Evolutionary conservation across 495 filamentous ascomycete species (phyloP), one percentile per base, ranked within the genome.

Genomic region (Hyaloscypha variabilis): DNA sequence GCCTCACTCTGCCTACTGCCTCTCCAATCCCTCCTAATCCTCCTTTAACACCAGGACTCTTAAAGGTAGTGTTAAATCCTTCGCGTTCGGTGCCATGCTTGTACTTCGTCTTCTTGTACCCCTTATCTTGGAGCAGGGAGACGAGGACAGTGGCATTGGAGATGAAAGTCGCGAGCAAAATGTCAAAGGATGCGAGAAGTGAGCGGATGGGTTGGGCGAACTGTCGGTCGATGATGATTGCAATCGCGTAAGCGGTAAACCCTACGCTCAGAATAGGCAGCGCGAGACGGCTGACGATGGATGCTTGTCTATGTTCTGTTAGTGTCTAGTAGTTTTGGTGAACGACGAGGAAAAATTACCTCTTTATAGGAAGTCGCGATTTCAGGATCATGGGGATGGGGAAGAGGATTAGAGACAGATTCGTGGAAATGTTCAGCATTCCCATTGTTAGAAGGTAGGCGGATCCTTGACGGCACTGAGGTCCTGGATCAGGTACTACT

Each of bases 361-460:
- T 76, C 75, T 79, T 91, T 42, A 84, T 68, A 0, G 80, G 73
- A 86, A 97, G 90, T 11, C 84, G 75, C 26, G 89, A 90, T 58
- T 82, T 81, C 49, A 96, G 69, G 58, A 98, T 89, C 60, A 97
- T 89, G 0, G 94, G 91, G 23, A 97, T 87, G 1, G 95, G 95
- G 68, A 97, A 95, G 59, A 88, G 80, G 50, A 98, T 85, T 25
- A 99, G 85, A 3, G 93, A 78, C 5, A 97, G 76, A 72, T 99
- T 94, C 28, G 94, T 97, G 34, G 96, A 77, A 63, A 96, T 86
- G 72, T 97, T 93, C 72, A 91, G 88, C 26, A 85, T 81, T 2
- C 90, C 94, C 88, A 94, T 94, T 14, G 91, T 92, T 67, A 97
- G 77, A 23, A 97, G 84, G 67, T 97, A 90, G 31, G 85, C 89